Base-by-base conservation (phyloP, 495 filamentous ascomycete species). In the Aspergillus steynii region DNA sequence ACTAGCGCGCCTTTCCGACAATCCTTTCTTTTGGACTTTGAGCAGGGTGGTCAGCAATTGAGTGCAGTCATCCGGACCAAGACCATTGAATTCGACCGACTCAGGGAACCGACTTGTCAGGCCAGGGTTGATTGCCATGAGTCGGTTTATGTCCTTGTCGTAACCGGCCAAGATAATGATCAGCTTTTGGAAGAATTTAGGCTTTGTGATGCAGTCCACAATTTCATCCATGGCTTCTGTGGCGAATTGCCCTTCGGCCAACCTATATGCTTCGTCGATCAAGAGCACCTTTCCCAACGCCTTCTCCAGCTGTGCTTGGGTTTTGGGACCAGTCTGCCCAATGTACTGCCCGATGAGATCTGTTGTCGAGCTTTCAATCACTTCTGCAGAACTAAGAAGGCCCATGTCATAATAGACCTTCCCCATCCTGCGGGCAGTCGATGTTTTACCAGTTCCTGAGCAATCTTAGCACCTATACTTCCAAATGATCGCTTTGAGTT, bases 141-240 rank as follows among this genome's bases (percentile, higher is more conserved):
- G 80, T 0, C 80, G 75, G 66, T 93, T 86, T 64, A 93, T 92
- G 34, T 92, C 87, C 0, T 74, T 42, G 59, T 72, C 70, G 51
- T 93, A 92, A 2, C 90, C 90, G 0, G 91, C 90, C 0, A 93
- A 77, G 49, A 95, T 90, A 15, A 89, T 79, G 48, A 95, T 78
- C 1, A 95, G 68, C 60, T 88, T 92, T 51, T 82, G 77, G 6
- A 68, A 63, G 65, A 85, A 95, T 29, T 73, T 74, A 1, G 81
- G 79, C 64, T 89, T 90, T 0, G 87, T 90, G 8, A 90, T 74
- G 48, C 77, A 84, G 69, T 91, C 86, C 0, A 90, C 86, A 9
- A 93, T 73, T 74, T 92, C 89, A 51, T 91, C 84, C 68, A 91
- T 85, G 0, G 89, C 90, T 67, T 92, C 90, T 54, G 84, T 83